phyloP scores from a whole-genome alignment of 495 filamentous ascomycete genomes.

The Penicillium flavigenum region DNA sequence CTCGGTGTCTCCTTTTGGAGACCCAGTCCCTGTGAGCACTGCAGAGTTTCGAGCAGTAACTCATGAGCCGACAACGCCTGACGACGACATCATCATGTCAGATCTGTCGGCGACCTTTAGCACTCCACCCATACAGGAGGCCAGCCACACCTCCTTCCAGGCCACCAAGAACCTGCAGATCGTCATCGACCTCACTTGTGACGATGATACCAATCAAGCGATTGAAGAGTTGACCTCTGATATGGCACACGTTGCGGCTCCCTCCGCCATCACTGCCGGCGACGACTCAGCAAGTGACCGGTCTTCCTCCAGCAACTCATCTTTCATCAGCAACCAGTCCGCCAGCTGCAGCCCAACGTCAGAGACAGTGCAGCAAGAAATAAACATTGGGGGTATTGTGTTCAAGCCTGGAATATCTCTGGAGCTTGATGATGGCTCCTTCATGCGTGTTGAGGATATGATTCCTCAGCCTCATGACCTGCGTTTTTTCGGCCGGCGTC shows the following conservation, averaged over 20 bases:
- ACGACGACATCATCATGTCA: neutral
- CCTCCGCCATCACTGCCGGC: neutral
- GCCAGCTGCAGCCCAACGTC: neutral
- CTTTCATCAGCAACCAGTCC: neutral
- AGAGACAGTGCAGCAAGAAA: neutral
- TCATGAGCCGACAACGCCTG: neutral
- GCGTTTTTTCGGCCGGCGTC: constrained; percentile 8
- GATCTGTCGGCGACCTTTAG: neutral
- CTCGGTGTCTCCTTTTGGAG: constrained; percentile 2
- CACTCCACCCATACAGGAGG: neutral
- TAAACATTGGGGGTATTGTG: neutral
- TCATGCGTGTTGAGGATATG: constrained; percentile 17
- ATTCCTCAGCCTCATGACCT: neutral
- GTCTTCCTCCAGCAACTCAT: neutral
- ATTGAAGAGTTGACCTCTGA: constrained; percentile 1
- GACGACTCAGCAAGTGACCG: neutral
- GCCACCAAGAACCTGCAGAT: neutral
- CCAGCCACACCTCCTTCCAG: neutral
- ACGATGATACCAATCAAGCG: neutral
- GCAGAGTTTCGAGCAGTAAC: neutral
- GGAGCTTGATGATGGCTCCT: constrained; percentile 16
- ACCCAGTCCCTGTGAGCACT: neutral
- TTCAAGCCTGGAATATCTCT: constrained; percentile 16
- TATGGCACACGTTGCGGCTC: neutral
- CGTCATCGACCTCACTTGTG: constrained; percentile 1